Percentiles rank a stretch among this genome's conserved stretches.
These are phyloP conservation scores for Tuber magnatum DNA, from an alignment of 495 filamentous ascomycete genomes.

Conservation along the genomic window DNA sequence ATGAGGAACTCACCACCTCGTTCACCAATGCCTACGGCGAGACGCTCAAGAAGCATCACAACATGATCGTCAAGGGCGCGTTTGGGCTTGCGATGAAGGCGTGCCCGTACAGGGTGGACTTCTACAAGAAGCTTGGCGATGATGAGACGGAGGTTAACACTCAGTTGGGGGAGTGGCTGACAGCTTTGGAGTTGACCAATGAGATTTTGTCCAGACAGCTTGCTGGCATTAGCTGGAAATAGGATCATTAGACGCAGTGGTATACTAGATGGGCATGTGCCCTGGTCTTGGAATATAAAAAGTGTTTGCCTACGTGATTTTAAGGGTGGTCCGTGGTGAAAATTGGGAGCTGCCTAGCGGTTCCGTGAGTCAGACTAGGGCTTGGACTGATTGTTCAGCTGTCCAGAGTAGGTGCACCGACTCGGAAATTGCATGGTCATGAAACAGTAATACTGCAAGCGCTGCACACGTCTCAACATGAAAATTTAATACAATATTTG, in stretches of 20 bases:
- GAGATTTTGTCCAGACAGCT: constrained; percentile 68
- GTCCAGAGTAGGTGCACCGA: background rate
- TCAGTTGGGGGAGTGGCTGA: constrained; percentile 62
- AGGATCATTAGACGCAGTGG: constrained; percentile 2
- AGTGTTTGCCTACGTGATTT: background rate
- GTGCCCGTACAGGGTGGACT: constrained; percentile 82
- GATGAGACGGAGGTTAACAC: constrained; percentile 55
- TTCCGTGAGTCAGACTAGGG: background rate
- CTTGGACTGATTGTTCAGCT: background rate
- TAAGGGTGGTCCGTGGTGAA: background rate
- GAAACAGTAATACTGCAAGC: background rate
- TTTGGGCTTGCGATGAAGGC: constrained; percentile 89
- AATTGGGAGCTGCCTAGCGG: background rate
- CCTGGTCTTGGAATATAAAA: background rate
- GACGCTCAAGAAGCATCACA: constrained; percentile 88
- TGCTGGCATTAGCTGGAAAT: constrained; percentile 31
- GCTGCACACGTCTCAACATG: background rate
- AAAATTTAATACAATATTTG: background rate
- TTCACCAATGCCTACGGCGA: constrained; percentile 77
- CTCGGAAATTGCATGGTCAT: background rate
- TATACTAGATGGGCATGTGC: constrained; percentile 6
- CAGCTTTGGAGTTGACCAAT: constrained; percentile 65
- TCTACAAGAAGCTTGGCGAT: constrained; percentile 75
- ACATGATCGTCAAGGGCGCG: constrained; percentile 74
- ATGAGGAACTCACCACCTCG: constrained; percentile 70